Evolutionary conservation across 495 filamentous ascomycete genomes (phyloP), one percentile per base, ranked within the genome.

Genomic region (Chaetomidium leptoderma): DNA sequence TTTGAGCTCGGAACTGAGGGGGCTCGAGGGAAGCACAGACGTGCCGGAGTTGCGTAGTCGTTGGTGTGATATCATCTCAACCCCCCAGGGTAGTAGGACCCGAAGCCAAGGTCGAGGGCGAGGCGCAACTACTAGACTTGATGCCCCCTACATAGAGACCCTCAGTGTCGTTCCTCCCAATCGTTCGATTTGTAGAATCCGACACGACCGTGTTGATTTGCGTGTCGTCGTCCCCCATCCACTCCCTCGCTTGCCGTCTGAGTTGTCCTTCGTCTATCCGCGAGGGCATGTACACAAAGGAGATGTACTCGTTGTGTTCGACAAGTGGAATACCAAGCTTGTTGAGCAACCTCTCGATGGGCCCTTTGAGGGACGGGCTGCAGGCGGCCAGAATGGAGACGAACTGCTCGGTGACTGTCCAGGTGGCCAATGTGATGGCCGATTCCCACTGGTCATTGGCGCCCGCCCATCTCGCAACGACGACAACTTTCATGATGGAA

Each of bases 381-480:
- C 63, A 66, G 16, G 63, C 63, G 24, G 57, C 63, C 2, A 58
- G 24, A 4, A 66, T 23, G 23, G 60, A 55, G 30, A 66, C 32
- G 11, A 60, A 43, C 54, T 66, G 60, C 57, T 66, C 60, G 50
- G 50, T 33, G 24, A 66, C 19, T 21, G 60, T 63, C 60, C 60
- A 66, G 2, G 60, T 60, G 4, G 43, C 57, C 17, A 66, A 55
- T 8, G 56, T 17, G 16, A 66, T 50, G 27, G 63, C 53, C 36
- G 54, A 9, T 3, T 49, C 57, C 54, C 60, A 63, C 8, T 24
- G 24, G 21, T 66, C 60, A 9, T 42, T 30, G 16, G 24, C 32
- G 17, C 33, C 6, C n/a, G 14, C 40, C 56, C 59, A 62, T 9
- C 50, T 11, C 2, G 27, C 33, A 3, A 60, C 19, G 13, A 58